Base-by-base conservation (phyloP, 805 yeast genomes). In the Saturnispora mendoncae region DNA sequence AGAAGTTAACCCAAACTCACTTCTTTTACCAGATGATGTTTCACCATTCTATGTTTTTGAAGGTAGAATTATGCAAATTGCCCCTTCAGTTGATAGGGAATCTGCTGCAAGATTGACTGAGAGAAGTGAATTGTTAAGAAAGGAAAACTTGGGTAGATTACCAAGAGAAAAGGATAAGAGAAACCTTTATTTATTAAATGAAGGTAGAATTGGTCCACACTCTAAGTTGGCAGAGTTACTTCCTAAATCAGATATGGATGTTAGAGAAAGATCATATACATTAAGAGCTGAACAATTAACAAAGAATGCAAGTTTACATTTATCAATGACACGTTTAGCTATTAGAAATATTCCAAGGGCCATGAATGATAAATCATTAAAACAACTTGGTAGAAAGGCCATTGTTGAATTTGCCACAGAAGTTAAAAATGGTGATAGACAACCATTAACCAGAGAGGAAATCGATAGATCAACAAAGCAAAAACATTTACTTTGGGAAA, bases 311-410 rank as follows among this genome's bases (percentile, higher is more conserved):
- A 69, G 92, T 10, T 69, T 92, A 55, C 97, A 90, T 68, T 66
- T 92, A 45, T 85, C 96, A n/a, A 66, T 90, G 64, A 90, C 97
- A 1, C 78, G 98, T 67, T 73, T 92, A 58, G 98, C 98, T 8
- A 76, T 92, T 44, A 76, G 98, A 65, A 92, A 92, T 58, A 64
- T 92, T 39, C 98, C 98, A 34, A 77, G 97, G 59, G 79, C 94
- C 12, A 79, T 92, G 92, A 82, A 76, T 46, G 84, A 81, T 46
- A 86, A 84, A 60, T 79, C 94, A 0, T 68, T 92, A 52, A 92
- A 92, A 57, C 94, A 94, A 1, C 68, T 92, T 38, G 97, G 94
- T 30, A 80, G 98, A 61, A 84, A 85, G 58, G 97, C 95, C 1
- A 85, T 92, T 44, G 96, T 92, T 18, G 82, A 82, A 53, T 92